A percentile compares a stretch with the other conserved stretches of the same genome.
These are phyloP conservation scores for Coniophora puteana DNA, from an alignment of 1,284 basidiomycete species.

Conservation along the genomic window DNA sequence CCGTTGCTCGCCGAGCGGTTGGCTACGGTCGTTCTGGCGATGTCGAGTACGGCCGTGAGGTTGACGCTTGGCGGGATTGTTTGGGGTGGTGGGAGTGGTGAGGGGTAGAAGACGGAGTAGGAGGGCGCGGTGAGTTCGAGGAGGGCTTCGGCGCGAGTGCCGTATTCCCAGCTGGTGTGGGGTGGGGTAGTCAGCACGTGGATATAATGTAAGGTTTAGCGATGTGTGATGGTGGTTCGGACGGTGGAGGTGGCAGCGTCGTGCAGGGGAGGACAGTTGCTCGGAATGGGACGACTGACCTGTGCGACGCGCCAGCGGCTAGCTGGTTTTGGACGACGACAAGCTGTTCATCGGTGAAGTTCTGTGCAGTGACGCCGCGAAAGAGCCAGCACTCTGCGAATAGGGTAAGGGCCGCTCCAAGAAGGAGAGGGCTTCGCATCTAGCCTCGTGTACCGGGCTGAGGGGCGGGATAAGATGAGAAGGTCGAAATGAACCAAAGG, in stretches of 20 bases:
- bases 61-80: constrained; percentile 34
- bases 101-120: constrained; percentile 45
- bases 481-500: too few relatives aligned
- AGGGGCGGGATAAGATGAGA: too few relatives aligned
- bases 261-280: not conserved
- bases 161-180: constrained; percentile 59
- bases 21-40: constrained; percentile 53
- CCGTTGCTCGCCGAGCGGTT: constrained; percentile 38
- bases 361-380: too few relatives aligned
- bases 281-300: constrained; percentile 12
- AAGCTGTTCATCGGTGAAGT: constrained; percentile 20
- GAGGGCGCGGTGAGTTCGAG: constrained; percentile 51
- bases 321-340: constrained; percentile 20
- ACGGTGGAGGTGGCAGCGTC: not conserved
- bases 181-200: constrained; percentile 8
- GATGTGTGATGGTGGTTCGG: not conserved
- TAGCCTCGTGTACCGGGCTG: too few relatives aligned
- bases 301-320: constrained; percentile 26
- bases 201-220: not conserved
- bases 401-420: too few relatives aligned
- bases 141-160: constrained; percentile 56
- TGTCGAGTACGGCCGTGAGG: constrained; percentile 37
- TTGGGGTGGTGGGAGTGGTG: constrained; percentile 38
- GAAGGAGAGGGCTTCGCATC: too few relatives aligned
- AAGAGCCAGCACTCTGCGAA: too few relatives aligned